Evolutionary conservation across 257 asterid species (phyloP), one percentile per base, ranked within the genome.

Genomic region (Misopates orontium): DNA sequence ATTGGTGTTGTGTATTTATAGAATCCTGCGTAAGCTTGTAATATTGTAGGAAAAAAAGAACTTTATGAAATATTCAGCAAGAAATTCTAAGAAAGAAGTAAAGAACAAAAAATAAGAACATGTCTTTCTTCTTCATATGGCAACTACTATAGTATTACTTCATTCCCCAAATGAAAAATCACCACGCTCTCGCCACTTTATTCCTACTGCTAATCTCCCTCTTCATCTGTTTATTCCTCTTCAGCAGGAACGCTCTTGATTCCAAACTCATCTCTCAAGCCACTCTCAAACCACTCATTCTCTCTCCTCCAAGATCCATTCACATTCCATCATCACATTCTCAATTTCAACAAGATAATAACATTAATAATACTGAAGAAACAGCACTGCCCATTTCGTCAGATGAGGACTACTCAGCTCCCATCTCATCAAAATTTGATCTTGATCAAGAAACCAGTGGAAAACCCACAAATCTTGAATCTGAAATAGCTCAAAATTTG

Each of bases 121-220:
- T 71, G 79, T 52, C 57, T 66, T 58, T 62, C 83, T 68, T 67
- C 79, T 60, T 28, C 79, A 60, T 31, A 87, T 83, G 96, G 96
- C 89, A 75, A 69, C 75, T n/a, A 62, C 83, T 20, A 47, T 74
- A 16, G 16, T 67, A 16, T 47, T 63, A n/a, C 40, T 15, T 63
- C 54, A 17, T 68, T 67, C 75, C 71, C 64, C 71, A 66, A 71
- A 79, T 58, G 72, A 71, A 75, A 67, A 81, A 54, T 73, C 85
- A 78, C 39, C 70, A 48, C 36, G 63, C 69, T 9, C 80, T 85
- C 71, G 32, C 73, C 56, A 55, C 66, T 52, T 57, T 78, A 58
- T 32, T 75, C 5, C 11, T 78, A 42, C 54, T 84, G 40, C 62
- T 89, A 41, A 73, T 85, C 25, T 56, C 87, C 21, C 67, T 76